Evolutionary conservation across 192 early-diverging fungal genomes (phyloP).

Genomic region (Coemansia sp.): DNA sequence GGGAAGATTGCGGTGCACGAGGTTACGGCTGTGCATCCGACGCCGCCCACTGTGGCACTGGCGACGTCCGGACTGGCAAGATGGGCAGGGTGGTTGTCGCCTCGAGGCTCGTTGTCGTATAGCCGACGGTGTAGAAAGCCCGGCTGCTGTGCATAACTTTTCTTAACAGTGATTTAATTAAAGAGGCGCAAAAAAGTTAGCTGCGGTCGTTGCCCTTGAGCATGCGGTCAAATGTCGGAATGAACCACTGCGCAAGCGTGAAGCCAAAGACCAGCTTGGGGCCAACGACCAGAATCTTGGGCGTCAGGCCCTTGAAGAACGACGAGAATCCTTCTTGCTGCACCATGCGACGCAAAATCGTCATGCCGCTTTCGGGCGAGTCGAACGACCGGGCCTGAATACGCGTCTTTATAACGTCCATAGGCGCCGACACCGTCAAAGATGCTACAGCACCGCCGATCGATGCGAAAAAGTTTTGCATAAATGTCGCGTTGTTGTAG

Average conservation of each 20-base stretch:
- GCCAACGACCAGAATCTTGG: constrained; percentile 85
- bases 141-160: not conserved
- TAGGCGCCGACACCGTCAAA: constrained; percentile 90
- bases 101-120: constrained; percentile 37
- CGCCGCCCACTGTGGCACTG: constrained; percentile 36
- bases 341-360: constrained; percentile 86
- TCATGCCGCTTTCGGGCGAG: constrained; percentile 81
- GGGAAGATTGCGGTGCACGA: constrained; percentile 42
- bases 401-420: constrained; percentile 99
- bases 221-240: constrained; percentile 61
- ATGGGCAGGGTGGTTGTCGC: constrained; percentile 44
- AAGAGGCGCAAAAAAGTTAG: not conserved
- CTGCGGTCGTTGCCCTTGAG: constrained; percentile 22
- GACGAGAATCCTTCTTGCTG: constrained; percentile 87
- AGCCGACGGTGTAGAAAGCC: constrained; percentile 4
- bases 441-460: constrained; percentile 95
- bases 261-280: constrained; percentile 98
- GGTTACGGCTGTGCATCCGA: constrained; percentile 45
- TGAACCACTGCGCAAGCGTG: constrained; percentile 94
- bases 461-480: constrained; percentile 95
- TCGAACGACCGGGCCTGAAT: constrained; percentile 93
- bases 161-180: not conserved
- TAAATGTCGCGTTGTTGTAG: constrained; percentile 95
- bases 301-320: constrained; percentile 96
- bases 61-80: constrained; percentile 40